phyloP scores from a whole-genome alignment of 257 asterid genomes.

The Apocynum venetum region DNA sequence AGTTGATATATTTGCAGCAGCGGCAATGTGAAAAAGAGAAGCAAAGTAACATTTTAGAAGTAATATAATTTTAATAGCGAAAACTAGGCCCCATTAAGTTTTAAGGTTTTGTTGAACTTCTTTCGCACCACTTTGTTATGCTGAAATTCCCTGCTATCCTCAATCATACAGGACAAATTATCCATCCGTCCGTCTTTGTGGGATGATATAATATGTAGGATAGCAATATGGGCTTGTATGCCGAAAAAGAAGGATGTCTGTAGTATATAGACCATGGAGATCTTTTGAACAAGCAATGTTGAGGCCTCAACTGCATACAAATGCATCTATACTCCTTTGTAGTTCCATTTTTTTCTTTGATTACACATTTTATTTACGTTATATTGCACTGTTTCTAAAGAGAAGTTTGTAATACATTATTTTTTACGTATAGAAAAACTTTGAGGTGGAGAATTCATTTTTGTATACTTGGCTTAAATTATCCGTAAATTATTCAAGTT shows the following conservation, averaged over 20 bases:
- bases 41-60: background rate
- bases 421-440: background rate
- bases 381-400: background rate
- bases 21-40: background rate
- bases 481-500: background rate
- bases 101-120: background rate
- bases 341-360: background rate
- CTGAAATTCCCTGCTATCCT: background rate
- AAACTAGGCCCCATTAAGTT: background rate
- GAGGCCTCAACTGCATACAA: background rate
- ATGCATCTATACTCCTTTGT: background rate
- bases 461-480: background rate
- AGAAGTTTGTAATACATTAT: background rate
- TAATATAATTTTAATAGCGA: background rate
- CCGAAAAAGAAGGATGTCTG: background rate
- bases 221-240: background rate
- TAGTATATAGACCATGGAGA: background rate
- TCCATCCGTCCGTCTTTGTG: background rate
- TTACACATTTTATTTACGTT: background rate
- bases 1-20: background rate
- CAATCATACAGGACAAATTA: background rate
- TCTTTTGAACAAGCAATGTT: background rate
- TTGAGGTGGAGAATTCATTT: background rate
- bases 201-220: background rate
- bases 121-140: background rate